Evolutionary conservation across 2,329 filamentous ascomycete species (phyloP).

Genomic region (Neoarthrinium moseri): DNA sequence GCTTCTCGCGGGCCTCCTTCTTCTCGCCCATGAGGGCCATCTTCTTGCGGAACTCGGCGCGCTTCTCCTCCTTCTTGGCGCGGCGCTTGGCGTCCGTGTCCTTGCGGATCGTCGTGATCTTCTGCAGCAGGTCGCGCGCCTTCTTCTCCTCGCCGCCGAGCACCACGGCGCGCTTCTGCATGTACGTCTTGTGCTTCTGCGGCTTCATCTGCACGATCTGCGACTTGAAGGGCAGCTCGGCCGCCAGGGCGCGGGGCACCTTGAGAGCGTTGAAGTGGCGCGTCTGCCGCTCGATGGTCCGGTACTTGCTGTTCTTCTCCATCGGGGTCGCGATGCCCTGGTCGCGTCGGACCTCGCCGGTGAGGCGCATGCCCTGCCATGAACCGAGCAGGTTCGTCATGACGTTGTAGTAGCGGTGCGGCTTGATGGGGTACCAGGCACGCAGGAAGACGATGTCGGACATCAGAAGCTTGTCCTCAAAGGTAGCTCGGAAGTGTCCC

Average conservation of each 20-base stretch:
- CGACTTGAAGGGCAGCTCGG: conserved; percentile 86
- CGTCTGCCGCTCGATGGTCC: conserved; percentile 60
- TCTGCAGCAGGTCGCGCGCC: conserved; percentile 85
- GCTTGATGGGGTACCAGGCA: conserved; percentile 95
- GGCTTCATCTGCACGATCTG: conserved; percentile 82
- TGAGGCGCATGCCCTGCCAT: conserved; percentile 92
- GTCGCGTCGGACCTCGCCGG: conserved; percentile 82
- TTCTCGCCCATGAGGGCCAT: conserved; percentile 81
- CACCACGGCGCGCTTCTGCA: conserved; percentile 94
- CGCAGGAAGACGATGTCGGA: conserved; percentile 94
- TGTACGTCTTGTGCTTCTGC: conserved; percentile 79
- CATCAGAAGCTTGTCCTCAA: conserved; percentile 97
- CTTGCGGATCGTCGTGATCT: conserved; percentile 85
- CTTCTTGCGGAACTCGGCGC: conserved; percentile 78
- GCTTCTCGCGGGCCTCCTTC: conserved; percentile 82
- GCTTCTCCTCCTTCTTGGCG: conserved; percentile 84
- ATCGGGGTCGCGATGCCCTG: conserved; percentile 74
- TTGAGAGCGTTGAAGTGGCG: conserved; percentile 78
- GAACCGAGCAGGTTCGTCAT: conserved; percentile 85
- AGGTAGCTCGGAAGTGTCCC: conserved; percentile 93
- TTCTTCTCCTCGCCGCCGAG: conserved; percentile 83
- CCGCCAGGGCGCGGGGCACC: conserved; percentile 77
- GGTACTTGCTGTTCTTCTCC: conserved; percentile 83
- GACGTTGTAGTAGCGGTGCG: conserved; percentile 94
- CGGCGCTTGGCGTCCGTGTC: conserved; percentile 84